Percentiles rank a stretch among this genome's conserved stretches.
phyloP scores from a whole-genome alignment of 352 stramenopile species.

The Globisporangium radiosum region DNA sequence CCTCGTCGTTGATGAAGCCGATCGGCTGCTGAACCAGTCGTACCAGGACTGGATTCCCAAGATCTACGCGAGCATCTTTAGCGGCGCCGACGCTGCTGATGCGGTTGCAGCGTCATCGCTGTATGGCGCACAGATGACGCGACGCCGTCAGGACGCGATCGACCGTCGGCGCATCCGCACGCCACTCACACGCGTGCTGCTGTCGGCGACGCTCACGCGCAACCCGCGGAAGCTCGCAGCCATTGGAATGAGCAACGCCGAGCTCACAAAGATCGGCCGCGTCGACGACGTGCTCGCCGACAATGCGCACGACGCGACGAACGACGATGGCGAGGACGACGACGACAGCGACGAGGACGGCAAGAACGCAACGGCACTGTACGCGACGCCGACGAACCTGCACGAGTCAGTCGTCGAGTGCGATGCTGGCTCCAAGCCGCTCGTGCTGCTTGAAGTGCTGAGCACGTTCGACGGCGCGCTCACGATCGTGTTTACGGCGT shows the following conservation, averaged over 20 bases:
- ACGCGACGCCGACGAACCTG: slow-evolving; percentile 70
- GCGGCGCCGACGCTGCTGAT: slow-evolving; percentile 33
- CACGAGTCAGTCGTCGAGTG: slow-evolving; percentile 91
- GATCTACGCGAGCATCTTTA: slow-evolving; percentile 85
- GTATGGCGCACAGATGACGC: slow-evolving; percentile 33
- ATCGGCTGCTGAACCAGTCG: slow-evolving; percentile 94
- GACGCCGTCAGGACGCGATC: slow-evolving; percentile 70
- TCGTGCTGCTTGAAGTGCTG: slow-evolving; percentile 92
- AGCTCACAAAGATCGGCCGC: slow-evolving; percentile 86
- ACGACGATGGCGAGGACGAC: slow-evolving; percentile 24
- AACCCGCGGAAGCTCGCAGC: slow-evolving; percentile 95
- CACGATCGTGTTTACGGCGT: slow-evolving; percentile 95
- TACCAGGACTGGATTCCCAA: slow-evolving; percentile 97
- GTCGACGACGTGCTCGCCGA: slow-evolving; percentile 54
- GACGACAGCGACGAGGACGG: slow-evolving; percentile 19
- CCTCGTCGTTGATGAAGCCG: slow-evolving; percentile 97
- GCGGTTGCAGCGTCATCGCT: slow-evolving; percentile 17
- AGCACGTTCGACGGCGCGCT: slow-evolving; percentile 67
- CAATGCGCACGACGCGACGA: slow-evolving; percentile 47
- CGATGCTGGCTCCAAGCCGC: slow-evolving; percentile 91
- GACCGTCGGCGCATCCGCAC: slow-evolving; percentile 70
- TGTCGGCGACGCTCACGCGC: slow-evolving; percentile 96
- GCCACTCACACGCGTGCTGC: slow-evolving; percentile 92
- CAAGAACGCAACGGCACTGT: slow-evolving; percentile 40
- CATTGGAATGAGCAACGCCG: slow-evolving; percentile 93